Conservation (phyloP, 306 rosid genomes). For the Rubus idaeus region DNA sequence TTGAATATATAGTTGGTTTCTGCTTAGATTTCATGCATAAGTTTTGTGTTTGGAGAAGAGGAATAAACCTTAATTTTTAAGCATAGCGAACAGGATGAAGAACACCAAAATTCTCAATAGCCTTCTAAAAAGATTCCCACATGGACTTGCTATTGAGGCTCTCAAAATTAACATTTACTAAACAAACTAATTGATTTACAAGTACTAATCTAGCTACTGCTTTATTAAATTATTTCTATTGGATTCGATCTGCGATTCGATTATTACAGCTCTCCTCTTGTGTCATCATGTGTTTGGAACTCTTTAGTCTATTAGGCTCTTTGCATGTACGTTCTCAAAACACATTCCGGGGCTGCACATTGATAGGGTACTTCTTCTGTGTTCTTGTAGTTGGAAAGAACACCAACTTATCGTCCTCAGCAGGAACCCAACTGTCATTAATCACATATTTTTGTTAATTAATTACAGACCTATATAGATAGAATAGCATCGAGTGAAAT, state of each 20-base stretch:
- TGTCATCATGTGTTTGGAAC: not conserved
- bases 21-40: not conserved
- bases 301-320: not conserved
- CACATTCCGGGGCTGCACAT: conserved; percentile 46
- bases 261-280: conserved; percentile 4
- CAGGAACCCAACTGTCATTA: conserved; percentile 70
- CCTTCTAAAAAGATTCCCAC: not conserved
- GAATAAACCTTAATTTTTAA: not conserved
- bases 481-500: not conserved
- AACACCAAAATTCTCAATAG: not conserved
- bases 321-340: conserved; percentile 8
- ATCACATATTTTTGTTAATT: not conserved
- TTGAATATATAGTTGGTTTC: not conserved
- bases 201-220: conserved; percentile 8
- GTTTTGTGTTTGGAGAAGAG: not conserved
- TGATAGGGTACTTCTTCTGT: conserved; percentile 82
- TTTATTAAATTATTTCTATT: not conserved
- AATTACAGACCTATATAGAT: not conserved
- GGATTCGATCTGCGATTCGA: not conserved
- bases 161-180: not conserved
- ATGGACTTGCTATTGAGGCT: conserved; percentile 1
- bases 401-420: conserved; percentile 89
- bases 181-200: conserved; percentile 17
- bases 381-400: conserved; percentile 96
- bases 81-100: not conserved